A percentile compares a stretch with the other conserved stretches of the same genome.
These are phyloP conservation scores for Penicillium angulare DNA, from an alignment of 495 filamentous ascomycete species.

Conservation along the genomic window DNA sequence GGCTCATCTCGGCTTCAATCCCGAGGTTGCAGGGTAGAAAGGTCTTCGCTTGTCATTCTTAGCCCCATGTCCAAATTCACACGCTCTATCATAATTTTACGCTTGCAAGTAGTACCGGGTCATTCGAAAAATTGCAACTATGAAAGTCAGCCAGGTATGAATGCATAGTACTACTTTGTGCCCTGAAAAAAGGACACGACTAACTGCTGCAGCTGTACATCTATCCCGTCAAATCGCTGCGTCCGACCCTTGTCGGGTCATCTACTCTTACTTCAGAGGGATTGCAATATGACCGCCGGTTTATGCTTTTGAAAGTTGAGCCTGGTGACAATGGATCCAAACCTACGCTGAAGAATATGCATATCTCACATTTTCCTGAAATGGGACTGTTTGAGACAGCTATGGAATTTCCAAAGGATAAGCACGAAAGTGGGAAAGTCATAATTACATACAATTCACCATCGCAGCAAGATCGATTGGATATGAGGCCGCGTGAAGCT, in stretches of 20 bases:
- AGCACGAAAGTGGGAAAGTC: slow-evolving; percentile 37
- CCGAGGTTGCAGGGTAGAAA: not conserved
- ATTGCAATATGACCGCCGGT: slow-evolving; percentile 71
- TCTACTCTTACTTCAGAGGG: slow-evolving; percentile 58
- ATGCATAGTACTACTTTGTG: not conserved
- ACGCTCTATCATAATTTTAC: not conserved
- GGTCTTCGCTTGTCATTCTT: not conserved
- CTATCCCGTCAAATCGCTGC: slow-evolving; percentile 87
- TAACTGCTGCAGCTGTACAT: slow-evolving; percentile 62
- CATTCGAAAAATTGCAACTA: slow-evolving; percentile 11
- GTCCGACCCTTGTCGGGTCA: slow-evolving; percentile 54
- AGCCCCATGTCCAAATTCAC: not conserved
- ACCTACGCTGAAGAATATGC: slow-evolving; percentile 60
- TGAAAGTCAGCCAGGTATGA: slow-evolving; percentile 45
- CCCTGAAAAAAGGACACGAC: too few relatives aligned
- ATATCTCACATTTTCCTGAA: slow-evolving; percentile 58
- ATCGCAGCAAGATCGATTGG: slow-evolving; percentile 3
- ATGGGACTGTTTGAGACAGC: slow-evolving; percentile 68
- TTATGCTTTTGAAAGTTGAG: slow-evolving; percentile 67
- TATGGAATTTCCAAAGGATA: slow-evolving; percentile 37
- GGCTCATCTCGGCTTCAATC: too few relatives aligned
- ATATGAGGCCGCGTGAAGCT: slow-evolving; percentile 8
- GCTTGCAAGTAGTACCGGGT: too few relatives aligned
- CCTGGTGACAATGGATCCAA: slow-evolving; percentile 25
- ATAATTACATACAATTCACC: slow-evolving; percentile 55